Conservation (phyloP, 73 alveolate genomes). For the Blepharisma stoltei region DNA sequence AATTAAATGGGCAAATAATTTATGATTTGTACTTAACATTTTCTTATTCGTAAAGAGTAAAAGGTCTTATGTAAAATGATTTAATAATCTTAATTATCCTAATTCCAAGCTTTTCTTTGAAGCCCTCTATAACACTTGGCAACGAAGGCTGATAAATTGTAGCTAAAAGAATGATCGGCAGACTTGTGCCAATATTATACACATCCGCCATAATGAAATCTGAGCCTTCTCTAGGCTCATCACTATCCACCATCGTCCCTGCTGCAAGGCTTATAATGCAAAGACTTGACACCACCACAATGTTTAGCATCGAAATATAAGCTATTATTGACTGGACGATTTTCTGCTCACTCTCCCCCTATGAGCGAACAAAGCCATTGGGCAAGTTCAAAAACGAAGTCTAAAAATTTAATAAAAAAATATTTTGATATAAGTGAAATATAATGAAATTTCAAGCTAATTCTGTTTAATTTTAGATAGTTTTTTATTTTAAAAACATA, state of each 20-base stretch:
- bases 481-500: no score
- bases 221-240: neutral
- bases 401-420: no score
- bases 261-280: neutral
- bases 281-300: neutral
- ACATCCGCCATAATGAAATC: neutral
- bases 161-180: neutral
- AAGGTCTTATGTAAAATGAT: no score
- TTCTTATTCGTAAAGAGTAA: no score
- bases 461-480: no score
- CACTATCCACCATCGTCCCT: neutral
- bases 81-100: no score
- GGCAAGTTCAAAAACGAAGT: no score
- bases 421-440: no score
- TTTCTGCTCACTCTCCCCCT: conserved; percentile 9
- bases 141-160: neutral
- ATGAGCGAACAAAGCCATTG: no score
- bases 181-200: neutral
- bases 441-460: no score
- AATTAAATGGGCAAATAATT: no score
- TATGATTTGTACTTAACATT: no score
- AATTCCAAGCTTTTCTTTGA: conserved; percentile 2
- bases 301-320: neutral
- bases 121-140: neutral
- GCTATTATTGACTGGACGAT: neutral